Evolutionary conservation across 306 rosid species (phyloP).

Genomic region (Pueraria montana): DNA sequence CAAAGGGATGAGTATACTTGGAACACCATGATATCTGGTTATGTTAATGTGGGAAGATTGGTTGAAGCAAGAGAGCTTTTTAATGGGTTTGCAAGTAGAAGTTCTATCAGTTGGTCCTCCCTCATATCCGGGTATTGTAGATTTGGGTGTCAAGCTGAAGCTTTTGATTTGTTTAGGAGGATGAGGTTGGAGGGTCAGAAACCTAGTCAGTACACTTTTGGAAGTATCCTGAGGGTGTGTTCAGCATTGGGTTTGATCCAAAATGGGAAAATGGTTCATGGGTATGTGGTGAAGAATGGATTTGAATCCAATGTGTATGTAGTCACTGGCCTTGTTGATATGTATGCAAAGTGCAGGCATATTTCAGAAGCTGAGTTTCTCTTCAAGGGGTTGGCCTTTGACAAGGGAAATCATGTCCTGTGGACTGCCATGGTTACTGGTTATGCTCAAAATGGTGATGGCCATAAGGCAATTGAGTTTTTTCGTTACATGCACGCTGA

Average conservation of each 20-base stretch:
- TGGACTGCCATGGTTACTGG: conserved; percentile 97
- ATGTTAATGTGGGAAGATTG: conserved; percentile 69
- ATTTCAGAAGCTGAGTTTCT: conserved; percentile 74
- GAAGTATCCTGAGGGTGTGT: conserved; percentile 78
- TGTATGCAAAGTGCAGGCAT: conserved; percentile 85
- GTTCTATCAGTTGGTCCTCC: conserved; percentile 83
- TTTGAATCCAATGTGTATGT: conserved; percentile 67
- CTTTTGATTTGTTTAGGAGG: conserved; percentile 65
- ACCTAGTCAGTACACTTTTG: conserved; percentile 78
- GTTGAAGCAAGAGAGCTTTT: conserved; percentile 76
- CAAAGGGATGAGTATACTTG: conserved; percentile 73
- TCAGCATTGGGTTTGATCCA: conserved; percentile 67
- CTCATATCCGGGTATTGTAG: conserved; percentile 80
- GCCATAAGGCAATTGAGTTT: conserved; percentile 72
- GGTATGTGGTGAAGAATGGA: conserved; percentile 64
- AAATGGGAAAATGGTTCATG: conserved; percentile 79
- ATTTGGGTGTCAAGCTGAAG: conserved; percentile 67
- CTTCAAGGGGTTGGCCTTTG: conserved; percentile 57
- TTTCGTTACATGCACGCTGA: conserved; percentile 63
- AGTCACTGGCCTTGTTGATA: conserved; percentile 86
- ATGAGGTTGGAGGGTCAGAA: conserved; percentile 76
- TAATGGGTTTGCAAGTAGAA: conserved; percentile 55
- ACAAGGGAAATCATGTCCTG: conserved; percentile 69
- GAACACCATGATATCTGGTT: conserved; percentile 85
- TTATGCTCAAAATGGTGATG: conserved; percentile 79